phyloP scores from a whole-genome alignment of 768 basidiomycete genomes.

The Leccinum rimulosum region DNA sequence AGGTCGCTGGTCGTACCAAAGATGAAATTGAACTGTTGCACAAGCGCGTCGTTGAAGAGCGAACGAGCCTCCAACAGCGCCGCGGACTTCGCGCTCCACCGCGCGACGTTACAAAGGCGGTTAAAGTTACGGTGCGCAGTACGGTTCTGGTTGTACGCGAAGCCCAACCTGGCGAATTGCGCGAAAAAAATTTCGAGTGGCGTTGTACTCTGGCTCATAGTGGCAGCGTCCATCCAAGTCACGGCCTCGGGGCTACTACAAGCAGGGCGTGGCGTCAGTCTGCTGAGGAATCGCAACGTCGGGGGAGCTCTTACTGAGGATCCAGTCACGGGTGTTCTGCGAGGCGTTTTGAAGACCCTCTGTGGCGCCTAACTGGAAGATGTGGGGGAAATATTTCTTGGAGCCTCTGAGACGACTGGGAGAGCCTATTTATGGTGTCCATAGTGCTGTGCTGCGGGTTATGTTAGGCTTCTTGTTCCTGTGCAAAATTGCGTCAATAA shows the following conservation, averaged over 20 bases:
- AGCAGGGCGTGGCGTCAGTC: not conserved
- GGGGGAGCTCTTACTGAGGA: not conserved
- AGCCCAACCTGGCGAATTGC: slow-evolving; percentile 14
- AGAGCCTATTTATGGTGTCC: not conserved
- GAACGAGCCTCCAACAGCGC: not conserved
- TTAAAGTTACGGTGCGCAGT: slow-evolving; percentile 25
- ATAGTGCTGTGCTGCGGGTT: not conserved
- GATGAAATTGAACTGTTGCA: slow-evolving; percentile 24
- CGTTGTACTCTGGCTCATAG: slow-evolving; percentile 5
- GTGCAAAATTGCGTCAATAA: not conserved
- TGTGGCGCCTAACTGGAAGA: not conserved
- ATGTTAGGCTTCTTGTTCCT: not conserved
- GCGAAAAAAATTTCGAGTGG: slow-evolving; percentile 28
- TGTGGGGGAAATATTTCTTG: not conserved
- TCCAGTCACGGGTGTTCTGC: not conserved
- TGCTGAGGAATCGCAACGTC: not conserved
- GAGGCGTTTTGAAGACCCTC: too few species aligned
- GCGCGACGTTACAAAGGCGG: slow-evolving; percentile 3
- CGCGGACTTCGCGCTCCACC: not conserved
- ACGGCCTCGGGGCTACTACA: not conserved
- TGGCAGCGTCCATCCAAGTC: not conserved
- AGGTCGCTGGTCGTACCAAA: slow-evolving; percentile 21
- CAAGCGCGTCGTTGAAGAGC: slow-evolving; percentile 22
- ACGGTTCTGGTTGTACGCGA: slow-evolving; percentile 9
- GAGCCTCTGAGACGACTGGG: not conserved